A percentile compares a stretch with the other conserved stretches of the same genome.
phyloP scores from a whole-genome alignment of 441 rosid genomes.

The Cnidoscolus chayamansa region DNA sequence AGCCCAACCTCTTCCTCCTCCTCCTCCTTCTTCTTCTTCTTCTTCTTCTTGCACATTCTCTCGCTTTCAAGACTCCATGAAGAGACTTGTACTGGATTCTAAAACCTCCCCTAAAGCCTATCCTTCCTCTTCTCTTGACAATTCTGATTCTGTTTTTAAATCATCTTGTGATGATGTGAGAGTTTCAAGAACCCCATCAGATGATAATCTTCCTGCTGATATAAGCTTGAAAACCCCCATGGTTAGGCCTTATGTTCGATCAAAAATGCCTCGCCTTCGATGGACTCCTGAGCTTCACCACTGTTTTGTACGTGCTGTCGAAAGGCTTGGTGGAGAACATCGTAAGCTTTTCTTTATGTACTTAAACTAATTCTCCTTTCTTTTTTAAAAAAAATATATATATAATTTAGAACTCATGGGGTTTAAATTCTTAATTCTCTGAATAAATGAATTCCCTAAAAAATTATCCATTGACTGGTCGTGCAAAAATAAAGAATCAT shows the following conservation, averaged over 20 bases:
- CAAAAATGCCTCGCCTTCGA: constrained; percentile 84
- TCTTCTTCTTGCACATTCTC: constrained; percentile 8
- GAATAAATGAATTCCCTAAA: no score
- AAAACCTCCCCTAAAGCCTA: constrained; percentile 18
- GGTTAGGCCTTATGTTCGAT: constrained; percentile 84
- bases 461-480: no score
- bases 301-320: constrained; percentile 84
- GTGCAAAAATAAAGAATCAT: no score
- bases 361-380: background rate
- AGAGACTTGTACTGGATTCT: background rate
- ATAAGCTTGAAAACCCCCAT: constrained; percentile 27
- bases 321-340: constrained; percentile 82
- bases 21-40: no score
- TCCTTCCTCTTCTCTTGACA: constrained; percentile 24
- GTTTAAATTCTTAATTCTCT: no score
- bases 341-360: constrained; percentile 34
- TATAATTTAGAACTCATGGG: no score
- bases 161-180: constrained; percentile 6
- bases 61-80: constrained; percentile 8
- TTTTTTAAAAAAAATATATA: background rate
- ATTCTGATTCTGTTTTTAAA: background rate
- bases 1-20: background rate
- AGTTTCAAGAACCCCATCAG: background rate
- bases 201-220: background rate
- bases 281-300: constrained; percentile 98